Conservation (phyloP, 2,329 filamentous ascomycete genomes). For the Ploettnerulaceae sp. region DNA sequence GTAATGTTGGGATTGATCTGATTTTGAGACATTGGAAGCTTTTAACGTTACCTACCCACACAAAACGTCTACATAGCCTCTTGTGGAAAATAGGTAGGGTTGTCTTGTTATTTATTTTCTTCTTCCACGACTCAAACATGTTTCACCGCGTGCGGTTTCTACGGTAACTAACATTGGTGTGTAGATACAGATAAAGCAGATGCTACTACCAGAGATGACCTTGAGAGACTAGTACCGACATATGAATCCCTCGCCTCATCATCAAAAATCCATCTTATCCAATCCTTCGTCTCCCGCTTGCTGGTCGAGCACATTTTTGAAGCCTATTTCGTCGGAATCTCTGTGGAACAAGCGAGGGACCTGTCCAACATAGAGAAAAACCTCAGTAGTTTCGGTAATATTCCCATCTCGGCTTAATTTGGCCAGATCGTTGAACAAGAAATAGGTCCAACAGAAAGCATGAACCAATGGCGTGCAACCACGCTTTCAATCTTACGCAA, state of each 20-base stretch:
- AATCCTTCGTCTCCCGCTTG: conserved; percentile 55
- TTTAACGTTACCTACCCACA: too few species aligned
- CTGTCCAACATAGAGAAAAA: conserved; percentile 37
- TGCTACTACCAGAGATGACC: conserved; percentile 39
- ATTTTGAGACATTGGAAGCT: background rate
- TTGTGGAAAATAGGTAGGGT: too few species aligned
- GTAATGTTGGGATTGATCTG: background rate
- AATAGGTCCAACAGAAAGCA: conserved; percentile 44
- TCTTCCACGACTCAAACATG: too few species aligned
- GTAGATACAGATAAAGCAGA: conserved; percentile 42
- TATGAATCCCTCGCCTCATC: conserved; percentile 50
- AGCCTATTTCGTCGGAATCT: conserved; percentile 59
- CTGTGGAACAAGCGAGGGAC: conserved; percentile 47
- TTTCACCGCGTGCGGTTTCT: too few species aligned
- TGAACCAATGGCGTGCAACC: conserved; percentile 64
- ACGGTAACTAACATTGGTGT: too few species aligned
- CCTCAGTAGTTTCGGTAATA: conserved; percentile 26
- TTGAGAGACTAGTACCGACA: conserved; percentile 50
- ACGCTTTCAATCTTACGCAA: conserved; percentile 56
- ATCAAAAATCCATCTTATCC: conserved; percentile 57
- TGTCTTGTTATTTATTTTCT: too few species aligned
- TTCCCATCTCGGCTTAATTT: background rate
- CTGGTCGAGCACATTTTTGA: conserved; percentile 58
- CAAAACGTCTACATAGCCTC: too few species aligned
- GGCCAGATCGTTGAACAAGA: conserved; percentile 10